Evolutionary conservation across 306 rosid species (phyloP).

Genomic region (Carpinus fangiana): DNA sequence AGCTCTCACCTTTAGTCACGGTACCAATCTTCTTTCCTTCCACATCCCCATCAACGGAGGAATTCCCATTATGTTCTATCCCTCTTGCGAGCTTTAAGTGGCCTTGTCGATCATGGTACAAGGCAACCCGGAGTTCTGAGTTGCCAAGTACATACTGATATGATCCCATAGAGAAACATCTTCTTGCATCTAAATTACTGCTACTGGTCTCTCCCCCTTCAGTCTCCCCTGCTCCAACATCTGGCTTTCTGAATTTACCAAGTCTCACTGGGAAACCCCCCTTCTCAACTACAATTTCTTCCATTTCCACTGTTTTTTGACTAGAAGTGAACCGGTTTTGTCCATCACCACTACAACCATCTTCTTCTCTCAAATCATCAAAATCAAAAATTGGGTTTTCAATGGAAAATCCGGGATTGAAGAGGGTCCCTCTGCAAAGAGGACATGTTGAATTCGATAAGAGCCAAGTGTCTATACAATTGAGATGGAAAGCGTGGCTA

Average conservation of each 20-base stretch:
- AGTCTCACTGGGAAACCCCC: conserved; percentile 84
- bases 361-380: conserved; percentile 80
- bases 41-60: conserved; percentile 54
- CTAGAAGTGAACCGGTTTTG: conserved; percentile 44
- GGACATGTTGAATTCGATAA: conserved; percentile 93
- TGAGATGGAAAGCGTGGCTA: conserved; percentile 93
- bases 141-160: conserved; percentile 82
- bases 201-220: conserved; percentile 88
- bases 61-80: conserved; percentile 38
- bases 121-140: conserved; percentile 69
- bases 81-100: conserved; percentile 35
- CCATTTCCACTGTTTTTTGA: conserved; percentile 64
- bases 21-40: conserved; percentile 79
- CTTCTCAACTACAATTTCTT: conserved; percentile 61
- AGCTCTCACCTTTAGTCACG: conserved; percentile 91
- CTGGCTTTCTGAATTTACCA: conserved; percentile 72
- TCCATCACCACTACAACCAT: conserved; percentile 51
- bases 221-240: conserved; percentile 47
- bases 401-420: conserved; percentile 53
- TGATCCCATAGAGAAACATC: conserved; percentile 95
- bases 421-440: conserved; percentile 86
- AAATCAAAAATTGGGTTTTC: conserved; percentile 80
- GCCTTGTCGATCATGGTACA: conserved; percentile 42
- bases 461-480: conserved; percentile 96
- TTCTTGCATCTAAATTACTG: conserved; percentile 91